Evolutionary conservation across 495 filamentous ascomycete genomes (phyloP), one percentile per base, ranked within the genome.

Genomic region (Aspergillus taichungensis): DNA sequence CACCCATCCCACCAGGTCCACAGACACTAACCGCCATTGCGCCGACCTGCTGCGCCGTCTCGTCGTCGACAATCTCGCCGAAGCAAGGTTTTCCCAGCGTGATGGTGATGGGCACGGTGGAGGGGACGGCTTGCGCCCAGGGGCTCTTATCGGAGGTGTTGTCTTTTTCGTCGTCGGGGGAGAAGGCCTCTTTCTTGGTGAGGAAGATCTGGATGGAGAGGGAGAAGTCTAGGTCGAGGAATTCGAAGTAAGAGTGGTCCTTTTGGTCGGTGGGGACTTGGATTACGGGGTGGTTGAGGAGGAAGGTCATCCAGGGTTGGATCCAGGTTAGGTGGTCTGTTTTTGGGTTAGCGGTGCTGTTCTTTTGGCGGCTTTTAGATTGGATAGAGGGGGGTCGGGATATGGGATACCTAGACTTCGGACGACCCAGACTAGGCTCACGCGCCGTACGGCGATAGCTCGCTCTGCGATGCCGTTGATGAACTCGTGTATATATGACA

Each of bases 401-500:
- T 8, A 7, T 6, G 27, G 34, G 53, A 27, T 57, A 71, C 68
- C 64, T 30, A 68, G 30, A 42, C 56, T 71, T 11, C 65, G 66
- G 35, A 71, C 51, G 13, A 68, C 63, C 69, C 68, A 71, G 0
- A 71, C 47, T 10, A 72, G 49, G 27, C 49, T 63, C 0, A 70
- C 60, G 10, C 57, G 66, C 3, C 71, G 72, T 9, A 71, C 72
- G 6, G 67, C 67, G 5, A 60, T 62, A 12, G 65, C 68, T 28
- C 63, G 59, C 13, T 55, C 45, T 28, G 61, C 51, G 40, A 69
- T 69, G 5, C 64, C 69, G 8, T 56, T 48, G 18, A 79, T 48
- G 6, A 78, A 67, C 43, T 74, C 66, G 43, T 71, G 69, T 30
- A 79, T 34, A 52, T 77, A 76, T 9, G 68, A 70, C 55, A 78